A percentile compares a stretch with the other conserved stretches of the same genome.
Conservation (phyloP, 2,329 filamentous ascomycete species). For the Trichoderma harzianum region DNA sequence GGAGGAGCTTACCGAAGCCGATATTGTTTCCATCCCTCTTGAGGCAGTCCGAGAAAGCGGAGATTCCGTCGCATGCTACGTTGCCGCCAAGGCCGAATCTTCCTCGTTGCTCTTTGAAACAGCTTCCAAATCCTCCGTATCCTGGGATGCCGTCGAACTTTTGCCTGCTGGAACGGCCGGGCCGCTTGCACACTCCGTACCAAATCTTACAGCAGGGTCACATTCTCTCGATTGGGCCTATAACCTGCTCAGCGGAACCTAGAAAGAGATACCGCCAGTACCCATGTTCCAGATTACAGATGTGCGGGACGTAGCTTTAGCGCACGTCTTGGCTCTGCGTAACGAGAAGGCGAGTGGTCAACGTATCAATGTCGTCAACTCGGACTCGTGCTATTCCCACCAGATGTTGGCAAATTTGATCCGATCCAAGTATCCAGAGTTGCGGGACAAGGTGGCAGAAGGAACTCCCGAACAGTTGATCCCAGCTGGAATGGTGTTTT, state of each 20-base stretch:
- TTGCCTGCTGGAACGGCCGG: not conserved
- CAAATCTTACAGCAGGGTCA: not conserved
- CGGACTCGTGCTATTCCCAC: not conserved
- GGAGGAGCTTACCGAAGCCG: not conserved
- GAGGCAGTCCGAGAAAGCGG: not conserved
- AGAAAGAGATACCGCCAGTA: not conserved
- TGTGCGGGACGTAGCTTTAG: not conserved
- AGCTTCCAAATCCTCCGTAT: not conserved
- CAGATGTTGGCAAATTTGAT: not conserved
- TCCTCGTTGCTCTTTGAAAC: not conserved
- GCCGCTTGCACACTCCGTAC: not conserved
- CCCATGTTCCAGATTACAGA: not conserved
- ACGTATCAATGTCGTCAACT: not conserved
- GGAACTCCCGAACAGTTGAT: not conserved
- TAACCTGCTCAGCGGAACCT: not conserved
- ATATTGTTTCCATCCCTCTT: not conserved
- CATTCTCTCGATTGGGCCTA: not conserved
- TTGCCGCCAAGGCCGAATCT: not conserved
- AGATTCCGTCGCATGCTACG: not conserved
- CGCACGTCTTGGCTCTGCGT: not conserved
- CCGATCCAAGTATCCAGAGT: not conserved
- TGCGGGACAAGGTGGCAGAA: not conserved
- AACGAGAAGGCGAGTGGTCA: not conserved
- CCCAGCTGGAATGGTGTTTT: not conserved
- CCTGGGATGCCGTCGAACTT: not conserved